phyloP scores from a whole-genome alignment of 73 alveolate species.

The Paramecium biaurelia region DNA sequence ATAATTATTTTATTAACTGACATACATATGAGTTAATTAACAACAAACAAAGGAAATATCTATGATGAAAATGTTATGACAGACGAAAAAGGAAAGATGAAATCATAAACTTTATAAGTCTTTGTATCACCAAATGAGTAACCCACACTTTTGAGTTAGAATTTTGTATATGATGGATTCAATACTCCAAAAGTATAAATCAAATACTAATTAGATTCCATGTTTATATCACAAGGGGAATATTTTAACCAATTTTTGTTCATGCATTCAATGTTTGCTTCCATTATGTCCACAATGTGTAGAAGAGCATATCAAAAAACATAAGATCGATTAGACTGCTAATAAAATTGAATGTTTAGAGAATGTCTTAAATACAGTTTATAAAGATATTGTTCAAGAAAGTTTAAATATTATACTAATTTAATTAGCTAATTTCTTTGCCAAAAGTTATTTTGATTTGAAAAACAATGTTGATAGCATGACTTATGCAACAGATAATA shows the following conservation, averaged over 20 bases:
- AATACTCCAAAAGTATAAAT: neutral
- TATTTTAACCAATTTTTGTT: neutral
- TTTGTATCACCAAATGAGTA: neutral
- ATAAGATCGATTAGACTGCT: neutral
- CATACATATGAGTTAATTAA: neutral
- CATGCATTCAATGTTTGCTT: neutral
- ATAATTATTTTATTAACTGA: conserved; percentile 7
- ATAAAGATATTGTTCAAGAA: neutral
- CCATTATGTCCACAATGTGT: conserved; percentile 19
- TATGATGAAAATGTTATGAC: neutral
- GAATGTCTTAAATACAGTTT: neutral
- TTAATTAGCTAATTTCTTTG: neutral
- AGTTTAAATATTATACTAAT: neutral
- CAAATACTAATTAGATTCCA: neutral
- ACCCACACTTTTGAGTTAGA: neutral
- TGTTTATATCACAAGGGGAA: neutral
- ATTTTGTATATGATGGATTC: neutral
- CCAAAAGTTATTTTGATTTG: neutral
- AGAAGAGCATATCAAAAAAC: neutral
- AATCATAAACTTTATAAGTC: neutral
- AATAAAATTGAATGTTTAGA: conserved; percentile 18
- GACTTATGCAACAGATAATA: neutral
- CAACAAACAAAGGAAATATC: neutral
- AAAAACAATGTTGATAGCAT: neutral
- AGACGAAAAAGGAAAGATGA: neutral